Conservation (phyloP, 352 stramenopile genomes). For the Phytophthora fragariaefolia region DNA sequence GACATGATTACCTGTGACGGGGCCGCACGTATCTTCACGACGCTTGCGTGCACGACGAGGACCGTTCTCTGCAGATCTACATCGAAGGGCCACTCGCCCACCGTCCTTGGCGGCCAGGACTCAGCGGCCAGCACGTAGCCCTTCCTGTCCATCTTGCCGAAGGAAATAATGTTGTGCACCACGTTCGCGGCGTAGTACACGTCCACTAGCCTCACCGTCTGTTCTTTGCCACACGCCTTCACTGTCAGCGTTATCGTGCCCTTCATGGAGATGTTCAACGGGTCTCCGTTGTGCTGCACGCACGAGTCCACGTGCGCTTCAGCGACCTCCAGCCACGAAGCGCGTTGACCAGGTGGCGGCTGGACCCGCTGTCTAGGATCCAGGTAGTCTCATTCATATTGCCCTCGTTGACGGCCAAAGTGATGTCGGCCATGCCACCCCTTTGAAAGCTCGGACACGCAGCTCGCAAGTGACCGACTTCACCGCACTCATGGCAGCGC, state of each 20-base stretch:
- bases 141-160: background rate
- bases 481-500: background rate
- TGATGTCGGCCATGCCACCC: background rate
- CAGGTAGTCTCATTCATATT: background rate
- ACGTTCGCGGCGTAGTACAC: too few species aligned
- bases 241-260: too few species aligned
- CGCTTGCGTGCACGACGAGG: background rate
- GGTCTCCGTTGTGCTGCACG: too few species aligned
- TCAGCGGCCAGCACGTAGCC: background rate
- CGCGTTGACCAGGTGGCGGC: background rate
- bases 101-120: slow-evolving; percentile 1
- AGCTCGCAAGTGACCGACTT: background rate
- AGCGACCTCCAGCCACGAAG: background rate
- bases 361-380: too few species aligned
- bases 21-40: too few species aligned
- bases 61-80: background rate
- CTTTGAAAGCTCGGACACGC: too few species aligned
- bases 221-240: too few species aligned
- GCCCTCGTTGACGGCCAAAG: background rate
- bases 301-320: background rate
- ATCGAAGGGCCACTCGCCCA: slow-evolving; percentile 1
- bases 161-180: too few species aligned
- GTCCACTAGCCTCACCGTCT: too few species aligned
- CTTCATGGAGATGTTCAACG: too few species aligned
- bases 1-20: too few species aligned